Evolutionary conservation across 495 filamentous ascomycete species (phyloP), one percentile per base, ranked within the genome.

Genomic region (Hypoxylon subgilvum): DNA sequence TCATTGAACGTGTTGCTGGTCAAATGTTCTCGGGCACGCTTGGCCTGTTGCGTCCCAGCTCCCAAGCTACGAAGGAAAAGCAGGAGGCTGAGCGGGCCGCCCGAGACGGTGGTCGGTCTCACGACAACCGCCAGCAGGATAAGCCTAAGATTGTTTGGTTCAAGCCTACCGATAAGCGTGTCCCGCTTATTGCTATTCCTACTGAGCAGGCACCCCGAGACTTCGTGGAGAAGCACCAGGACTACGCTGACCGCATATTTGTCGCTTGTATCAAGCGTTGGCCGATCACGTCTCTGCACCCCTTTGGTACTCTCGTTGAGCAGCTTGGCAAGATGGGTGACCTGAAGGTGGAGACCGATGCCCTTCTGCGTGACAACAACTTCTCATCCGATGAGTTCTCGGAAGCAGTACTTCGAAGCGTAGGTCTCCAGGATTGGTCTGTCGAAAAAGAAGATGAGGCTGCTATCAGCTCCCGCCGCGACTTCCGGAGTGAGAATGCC

Each of bases 111-210:
- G 83, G 85, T 46, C 91, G 93, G 46, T 83, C 85, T 34, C 87
- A 95, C 46, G 88, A 88, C 23, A 74, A 72, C 44, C 87, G 92
- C 41, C 86, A 91, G 51, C 92, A 91, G 71, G 95, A 98, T 47
- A 97, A 96, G 75, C 94, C 94, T 31, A 98, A 98, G 86, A 98
- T 98, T 75, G 94, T 98, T 25, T 98, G 94, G 94, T 98, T 98
- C 80, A 98, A 98, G 80, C 94, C 94, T 49, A 98, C 94, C 1
- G 94, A 98, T 59, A 98, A 98, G 82, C 89, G 94, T 65, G 94
- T 98, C 36, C 94, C 95, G 56, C 76, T 98, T 61, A 97, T 98
- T 71, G 94, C 94, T 31, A 98, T 98, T 57, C 94, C 94, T 7
- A 98, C 94, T 4, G 94, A 98, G 73, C 94, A 98, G 72, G 94